These are phyloP conservation scores for Phytophthora pisi DNA, from an alignment of 352 stramenopile species.

Conservation along the genomic window DNA sequence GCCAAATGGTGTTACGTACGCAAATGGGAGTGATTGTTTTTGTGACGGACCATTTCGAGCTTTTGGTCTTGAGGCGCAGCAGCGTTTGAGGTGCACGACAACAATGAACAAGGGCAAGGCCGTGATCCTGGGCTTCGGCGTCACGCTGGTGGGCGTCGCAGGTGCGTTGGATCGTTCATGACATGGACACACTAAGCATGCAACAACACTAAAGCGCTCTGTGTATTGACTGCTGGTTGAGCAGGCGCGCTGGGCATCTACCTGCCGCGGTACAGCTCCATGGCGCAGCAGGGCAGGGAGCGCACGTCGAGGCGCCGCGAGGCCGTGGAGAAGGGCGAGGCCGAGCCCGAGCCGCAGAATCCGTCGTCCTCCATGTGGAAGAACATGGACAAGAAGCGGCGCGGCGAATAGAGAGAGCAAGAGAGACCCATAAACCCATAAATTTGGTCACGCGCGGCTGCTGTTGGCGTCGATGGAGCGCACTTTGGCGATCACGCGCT, in stretches of 20 bases:
- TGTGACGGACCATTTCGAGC: conserved; percentile 2
- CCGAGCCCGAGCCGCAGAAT: conserved; percentile 4
- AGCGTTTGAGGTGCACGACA: not conserved
- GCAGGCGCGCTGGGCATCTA: conserved; percentile 43
- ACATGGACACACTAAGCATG: no score
- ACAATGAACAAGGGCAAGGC: conserved; percentile 39
- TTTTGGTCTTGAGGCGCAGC: conserved; percentile 1
- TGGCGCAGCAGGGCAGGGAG: conserved; percentile 46
- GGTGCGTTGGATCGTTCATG: conserved; percentile 12
- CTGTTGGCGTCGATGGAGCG: conserved; percentile 37
- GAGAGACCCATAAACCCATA: not conserved
- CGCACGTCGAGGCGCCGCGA: conserved; percentile 30
- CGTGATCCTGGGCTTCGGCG: conserved; percentile 42
- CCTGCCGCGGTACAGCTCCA: conserved; percentile 49
- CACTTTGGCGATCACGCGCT: conserved; percentile 52
- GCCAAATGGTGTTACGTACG: not conserved
- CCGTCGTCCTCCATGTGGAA: conserved; percentile 55
- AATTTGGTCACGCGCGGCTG: conserved; percentile 2
- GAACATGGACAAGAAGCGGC: conserved; percentile 46
- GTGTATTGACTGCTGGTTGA: not conserved
- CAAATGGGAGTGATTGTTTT: conserved; percentile 2
- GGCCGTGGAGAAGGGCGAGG: conserved; percentile 24
- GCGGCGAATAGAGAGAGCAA: conserved; percentile 28
- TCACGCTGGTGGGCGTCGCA: conserved; percentile 40
- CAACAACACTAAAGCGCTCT: not conserved